phyloP scores from a whole-genome alignment of 2,329 filamentous ascomycete genomes.

The Pyrenophora tritici-repentis region DNA sequence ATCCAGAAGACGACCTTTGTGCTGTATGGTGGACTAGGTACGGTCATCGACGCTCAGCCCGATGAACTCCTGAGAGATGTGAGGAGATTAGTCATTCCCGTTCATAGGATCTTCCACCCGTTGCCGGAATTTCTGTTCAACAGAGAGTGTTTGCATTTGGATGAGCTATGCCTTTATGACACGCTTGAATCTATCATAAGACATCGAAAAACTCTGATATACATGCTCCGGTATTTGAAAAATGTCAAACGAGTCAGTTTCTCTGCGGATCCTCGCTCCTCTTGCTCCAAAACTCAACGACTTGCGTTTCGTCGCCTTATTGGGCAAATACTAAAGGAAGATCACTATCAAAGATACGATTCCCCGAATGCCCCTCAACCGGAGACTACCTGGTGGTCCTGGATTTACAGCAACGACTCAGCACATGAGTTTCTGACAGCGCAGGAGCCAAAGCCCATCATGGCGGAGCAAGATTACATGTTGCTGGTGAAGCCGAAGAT shows the following conservation, averaged over 20 bases:
- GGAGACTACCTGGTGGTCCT: conserved; percentile 49
- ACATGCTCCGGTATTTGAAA: conserved; percentile 40
- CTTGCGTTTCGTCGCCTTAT: conserved; percentile 40
- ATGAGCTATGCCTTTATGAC: conserved; percentile 16
- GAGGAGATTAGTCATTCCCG: conserved; percentile 38
- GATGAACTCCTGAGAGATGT: conserved; percentile 28
- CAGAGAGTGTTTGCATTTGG: conserved; percentile 33
- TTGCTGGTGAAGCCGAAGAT: conserved; percentile 44
- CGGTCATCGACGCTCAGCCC: conserved; percentile 29
- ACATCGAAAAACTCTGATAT: conserved; percentile 40
- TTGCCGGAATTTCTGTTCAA: conserved; percentile 45
- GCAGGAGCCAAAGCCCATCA: conserved; percentile 27
- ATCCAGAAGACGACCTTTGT: conserved; percentile 45
- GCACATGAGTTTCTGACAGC: conserved; percentile 38
- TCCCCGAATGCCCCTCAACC: conserved; percentile 29
- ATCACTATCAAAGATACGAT: conserved; percentile 50
- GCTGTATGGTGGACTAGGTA: conserved; percentile 15
- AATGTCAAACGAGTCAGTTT: conserved; percentile 44
- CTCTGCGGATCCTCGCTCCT: conserved; percentile 31
- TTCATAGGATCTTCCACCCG: conserved; percentile 29
- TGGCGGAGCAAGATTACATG: conserved; percentile 48
- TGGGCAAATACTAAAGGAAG: conserved; percentile 48
- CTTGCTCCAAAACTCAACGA: conserved; percentile 8
- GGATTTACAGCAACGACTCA: conserved; percentile 38
- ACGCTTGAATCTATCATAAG: too few species aligned